Conservation (phyloP, 1,284 basidiomycete species). For the Marasmius oreades region DNA sequence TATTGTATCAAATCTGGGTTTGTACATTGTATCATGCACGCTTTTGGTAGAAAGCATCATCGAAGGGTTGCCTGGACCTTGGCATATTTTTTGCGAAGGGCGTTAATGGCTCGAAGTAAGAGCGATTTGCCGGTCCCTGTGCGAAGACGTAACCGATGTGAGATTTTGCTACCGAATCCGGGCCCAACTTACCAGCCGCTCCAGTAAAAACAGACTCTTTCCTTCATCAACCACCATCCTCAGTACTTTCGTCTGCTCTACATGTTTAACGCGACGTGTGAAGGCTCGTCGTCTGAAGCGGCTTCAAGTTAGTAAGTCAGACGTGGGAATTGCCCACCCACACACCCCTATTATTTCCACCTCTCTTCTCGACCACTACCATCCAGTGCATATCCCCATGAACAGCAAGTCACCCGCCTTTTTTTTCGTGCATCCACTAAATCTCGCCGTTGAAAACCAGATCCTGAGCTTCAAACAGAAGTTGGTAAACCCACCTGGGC, state of each 20-base stretch:
- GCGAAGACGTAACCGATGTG: neutral
- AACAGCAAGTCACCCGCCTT: too few species aligned
- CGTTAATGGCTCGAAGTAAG: slow-evolving; percentile 13
- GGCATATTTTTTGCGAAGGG: slow-evolving; percentile 10
- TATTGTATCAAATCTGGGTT: too few species aligned
- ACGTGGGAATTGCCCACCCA: too few species aligned
- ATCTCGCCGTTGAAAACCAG: too few species aligned
- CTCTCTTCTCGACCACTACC: too few species aligned
- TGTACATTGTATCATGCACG: too few species aligned
- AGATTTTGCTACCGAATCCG: neutral
- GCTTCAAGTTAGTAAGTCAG: too few species aligned
- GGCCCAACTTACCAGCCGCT: slow-evolving; percentile 12
- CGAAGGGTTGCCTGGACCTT: slow-evolving; percentile 13
- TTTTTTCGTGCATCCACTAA: too few species aligned
- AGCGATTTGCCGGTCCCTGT: slow-evolving; percentile 16
- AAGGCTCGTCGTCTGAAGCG: slow-evolving; percentile 8
- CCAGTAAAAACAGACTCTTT: slow-evolving; percentile 16
- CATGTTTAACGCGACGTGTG: slow-evolving; percentile 10
- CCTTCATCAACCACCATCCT: slow-evolving; percentile 14
- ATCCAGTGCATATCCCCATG: too few species aligned
- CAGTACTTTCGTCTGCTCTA: slow-evolving; percentile 12
- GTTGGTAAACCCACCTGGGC: too few species aligned
- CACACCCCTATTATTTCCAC: too few species aligned
- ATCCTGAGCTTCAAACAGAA: too few species aligned
- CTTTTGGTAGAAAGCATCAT: slow-evolving; percentile 63